Base-by-base conservation (phyloP, 371 early-diverging fungal species). In the Encephalitozoon intestinalis region DNA sequence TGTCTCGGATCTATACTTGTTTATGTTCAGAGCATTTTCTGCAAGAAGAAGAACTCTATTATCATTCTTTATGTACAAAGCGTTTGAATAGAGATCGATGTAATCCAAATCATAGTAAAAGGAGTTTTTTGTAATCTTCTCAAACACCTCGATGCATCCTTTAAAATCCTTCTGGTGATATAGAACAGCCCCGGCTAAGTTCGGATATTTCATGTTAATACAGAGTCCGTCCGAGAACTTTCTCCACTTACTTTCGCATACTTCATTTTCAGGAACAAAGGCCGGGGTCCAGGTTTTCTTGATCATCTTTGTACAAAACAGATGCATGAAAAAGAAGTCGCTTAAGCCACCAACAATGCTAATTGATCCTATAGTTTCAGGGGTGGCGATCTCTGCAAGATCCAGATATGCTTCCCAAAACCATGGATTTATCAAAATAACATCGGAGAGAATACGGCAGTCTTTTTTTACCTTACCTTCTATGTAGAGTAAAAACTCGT, bases 1-100 rank as follows among this genome's bases (percentile, higher is more conserved):
- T 0, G 95, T 93, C 77, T 94, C 92, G 1, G 92, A 91, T 31
- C 91, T 85, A 81, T 88, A 94, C 75, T 87, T 88, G 74, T 95
- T 92, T 1, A 91, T 85, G 30, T 81, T 81, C 15, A 86, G 86
- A 73, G 90, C 88, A 21, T 88, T 85, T 51, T 90, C 89, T 0
- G 95, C 92, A n/a, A 96, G 83, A 44, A 85, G 81, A 70, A 89
- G 87, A 23, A 96, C 85, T 78, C 88, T 87, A 9, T 87, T 86
- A 0, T 83, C 85, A 39, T 90, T 88, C 77, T 88, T 86, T 2
- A 92, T 87, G 83, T 89, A 95, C 18, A 96, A 86, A 15, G 92
- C 85, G 81, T 95, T 91, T 4, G 95, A 92, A 80, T 89, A 92
- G 0, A 90, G 83, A 79, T 94, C 95, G 84, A 90, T 86, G 50